Evolutionary conservation across 805 yeast genomes (phyloP).

Genomic region (Hanseniaspora clermontiae): DNA sequence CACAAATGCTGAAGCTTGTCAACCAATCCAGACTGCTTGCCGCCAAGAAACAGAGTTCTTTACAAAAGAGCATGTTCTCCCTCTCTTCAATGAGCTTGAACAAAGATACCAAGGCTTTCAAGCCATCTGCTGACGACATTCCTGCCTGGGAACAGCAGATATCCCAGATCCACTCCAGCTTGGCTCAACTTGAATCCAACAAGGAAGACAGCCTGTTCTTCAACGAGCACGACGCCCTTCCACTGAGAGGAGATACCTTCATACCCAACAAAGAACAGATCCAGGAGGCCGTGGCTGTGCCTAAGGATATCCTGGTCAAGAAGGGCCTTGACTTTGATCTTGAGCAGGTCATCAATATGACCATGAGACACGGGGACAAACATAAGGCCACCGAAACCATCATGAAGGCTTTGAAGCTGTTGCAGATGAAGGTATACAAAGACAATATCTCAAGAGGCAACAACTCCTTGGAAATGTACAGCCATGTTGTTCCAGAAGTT

Average conservation of each 20-base stretch:
- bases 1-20: neutral
- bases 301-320: constrained; percentile 45
- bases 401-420: constrained; percentile 66
- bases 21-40: neutral
- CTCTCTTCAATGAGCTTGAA: neutral
- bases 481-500: constrained; percentile 3
- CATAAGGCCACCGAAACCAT: constrained; percentile 62
- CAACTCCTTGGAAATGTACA: constrained; percentile 5
- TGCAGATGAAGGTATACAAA: constrained; percentile 34
- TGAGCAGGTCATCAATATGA: constrained; percentile 65
- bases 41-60: neutral
- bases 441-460: constrained; percentile 37
- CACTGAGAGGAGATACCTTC: constrained; percentile 25
- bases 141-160: constrained; percentile 34
- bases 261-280: constrained; percentile 56
- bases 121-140: constrained; percentile 28
- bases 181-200: constrained; percentile 32
- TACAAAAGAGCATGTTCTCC: neutral
- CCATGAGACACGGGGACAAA: constrained; percentile 88
- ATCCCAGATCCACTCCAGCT: constrained; percentile 28
- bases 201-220: constrained; percentile 28
- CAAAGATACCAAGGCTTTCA: constrained; percentile 9
- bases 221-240: constrained; percentile 13
- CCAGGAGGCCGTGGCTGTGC: constrained; percentile 40
- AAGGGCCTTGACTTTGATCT: constrained; percentile 51